phyloP scores from a whole-genome alignment of 1,139 yeast species.

The Hansenula anomala region DNA sequence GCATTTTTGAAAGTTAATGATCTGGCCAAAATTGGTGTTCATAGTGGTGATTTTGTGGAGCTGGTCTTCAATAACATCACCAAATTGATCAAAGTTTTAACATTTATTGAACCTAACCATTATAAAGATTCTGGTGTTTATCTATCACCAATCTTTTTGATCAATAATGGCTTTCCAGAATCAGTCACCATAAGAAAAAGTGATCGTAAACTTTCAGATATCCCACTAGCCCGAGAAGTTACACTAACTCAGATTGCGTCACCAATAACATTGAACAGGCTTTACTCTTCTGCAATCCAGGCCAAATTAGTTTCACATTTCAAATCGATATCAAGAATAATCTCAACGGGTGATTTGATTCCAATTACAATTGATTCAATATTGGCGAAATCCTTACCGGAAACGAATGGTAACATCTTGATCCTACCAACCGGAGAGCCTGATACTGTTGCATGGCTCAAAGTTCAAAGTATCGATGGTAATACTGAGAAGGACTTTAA shows the following conservation, averaged over 20 bases:
- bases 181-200: constrained; percentile 26
- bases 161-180: constrained; percentile 40
- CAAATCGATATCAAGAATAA: constrained; percentile 52
- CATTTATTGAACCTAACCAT: constrained; percentile 61
- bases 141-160: constrained; percentile 60
- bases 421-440: constrained; percentile 54
- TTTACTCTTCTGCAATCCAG: constrained; percentile 61
- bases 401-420: constrained; percentile 13
- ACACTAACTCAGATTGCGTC: constrained; percentile 69
- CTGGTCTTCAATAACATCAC: constrained; percentile 25
- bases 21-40: constrained; percentile 52
- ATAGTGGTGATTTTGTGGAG: constrained; percentile 64
- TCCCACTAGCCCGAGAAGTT: constrained; percentile 18
- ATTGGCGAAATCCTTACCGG: constrained; percentile 52
- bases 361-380: constrained; percentile 77
- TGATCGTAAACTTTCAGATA: constrained; percentile 5
- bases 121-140: constrained; percentile 39
- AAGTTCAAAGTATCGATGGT: constrained; percentile 32
- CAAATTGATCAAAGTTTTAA: constrained; percentile 43
- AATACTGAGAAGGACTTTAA: constrained; percentile 25
- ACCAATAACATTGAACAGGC: constrained; percentile 63
- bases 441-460: constrained; percentile 85
- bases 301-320: constrained; percentile 60
- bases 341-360: constrained; percentile 58
- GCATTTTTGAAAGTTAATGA: constrained; percentile 51